Evolutionary conservation across 2,329 filamentous ascomycete genomes (phyloP).

Genomic region (Colletotrichum ledebouriae): DNA sequence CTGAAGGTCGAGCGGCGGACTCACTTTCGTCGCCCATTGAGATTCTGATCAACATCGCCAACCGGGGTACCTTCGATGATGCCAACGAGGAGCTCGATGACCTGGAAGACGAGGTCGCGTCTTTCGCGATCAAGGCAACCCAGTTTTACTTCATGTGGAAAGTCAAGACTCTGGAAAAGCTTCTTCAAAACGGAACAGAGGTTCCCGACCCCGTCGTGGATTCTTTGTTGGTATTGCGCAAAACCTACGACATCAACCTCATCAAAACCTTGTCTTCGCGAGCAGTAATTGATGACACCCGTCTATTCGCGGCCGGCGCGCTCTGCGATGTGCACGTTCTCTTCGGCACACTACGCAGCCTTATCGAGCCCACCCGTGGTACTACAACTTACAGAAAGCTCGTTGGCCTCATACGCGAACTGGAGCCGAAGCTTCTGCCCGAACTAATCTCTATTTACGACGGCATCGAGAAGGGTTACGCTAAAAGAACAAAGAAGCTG

Average conservation of each 20-base stretch:
- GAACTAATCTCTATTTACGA: conserved; percentile 84
- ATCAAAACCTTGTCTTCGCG: conserved; percentile 78
- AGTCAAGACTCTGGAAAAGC: conserved; percentile 69
- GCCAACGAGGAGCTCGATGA: conserved; percentile 79
- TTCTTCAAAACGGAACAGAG: conserved; percentile 67
- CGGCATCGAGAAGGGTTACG: conserved; percentile 80
- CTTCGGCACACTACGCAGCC: conserved; percentile 78
- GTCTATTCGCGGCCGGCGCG: conserved; percentile 79
- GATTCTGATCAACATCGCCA: conserved; percentile 78
- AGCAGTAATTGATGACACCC: conserved; percentile 81
- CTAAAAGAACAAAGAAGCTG: conserved; percentile 75
- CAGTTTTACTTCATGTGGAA: conserved; percentile 98
- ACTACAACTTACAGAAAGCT: conserved; percentile 52
- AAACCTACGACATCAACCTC: conserved; percentile 71
- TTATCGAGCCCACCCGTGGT: conserved; percentile 55
- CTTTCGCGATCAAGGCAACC: conserved; percentile 80
- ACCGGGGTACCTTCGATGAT: conserved; percentile 79
- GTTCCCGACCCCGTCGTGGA: conserved; percentile 72
- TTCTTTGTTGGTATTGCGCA: conserved; percentile 67
- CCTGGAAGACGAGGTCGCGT: conserved; percentile 83
- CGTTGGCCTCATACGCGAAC: conserved; percentile 75
- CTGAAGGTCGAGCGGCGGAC: conserved; percentile 62
- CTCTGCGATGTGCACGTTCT: conserved; percentile 86
- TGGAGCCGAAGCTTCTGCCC: conserved; percentile 72
- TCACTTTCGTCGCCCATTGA: conserved; percentile 70